phyloP scores from a whole-genome alignment of 2,329 filamentous ascomycete species.

The Colletotrichum sp. region DNA sequence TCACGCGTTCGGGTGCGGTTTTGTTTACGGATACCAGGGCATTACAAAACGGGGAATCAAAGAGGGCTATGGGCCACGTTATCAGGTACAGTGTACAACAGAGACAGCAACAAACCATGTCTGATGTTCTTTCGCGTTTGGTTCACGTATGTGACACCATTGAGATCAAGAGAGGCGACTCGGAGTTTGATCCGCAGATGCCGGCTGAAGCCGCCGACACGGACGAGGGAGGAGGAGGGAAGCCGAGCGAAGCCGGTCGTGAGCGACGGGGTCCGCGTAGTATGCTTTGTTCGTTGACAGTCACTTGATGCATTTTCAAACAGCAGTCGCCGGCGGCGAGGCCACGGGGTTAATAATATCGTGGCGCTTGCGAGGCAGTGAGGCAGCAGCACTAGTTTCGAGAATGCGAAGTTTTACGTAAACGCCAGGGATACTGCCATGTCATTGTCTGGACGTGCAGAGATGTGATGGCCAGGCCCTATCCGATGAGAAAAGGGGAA shows the following conservation, averaged over 20 bases:
- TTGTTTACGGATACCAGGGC: conserved; percentile 4
- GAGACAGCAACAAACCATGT: neutral
- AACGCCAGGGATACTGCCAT: neutral
- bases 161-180: neutral
- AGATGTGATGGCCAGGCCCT: neutral
- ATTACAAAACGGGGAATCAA: neutral
- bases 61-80: neutral
- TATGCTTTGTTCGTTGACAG: neutral
- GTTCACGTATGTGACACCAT: neutral
- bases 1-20: neutral
- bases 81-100: neutral
- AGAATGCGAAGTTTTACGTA: neutral
- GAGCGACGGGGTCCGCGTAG: neutral
- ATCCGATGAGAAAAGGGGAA: neutral
- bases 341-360: neutral
- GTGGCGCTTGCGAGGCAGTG: neutral
- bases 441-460: neutral
- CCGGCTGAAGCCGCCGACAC: neutral
- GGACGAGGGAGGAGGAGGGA: neutral
- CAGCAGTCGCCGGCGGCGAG: neutral
- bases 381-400: neutral
- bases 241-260: neutral
- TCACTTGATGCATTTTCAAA: neutral
- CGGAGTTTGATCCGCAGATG: neutral
- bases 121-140: neutral